phyloP scores from a whole-genome alignment of 2,329 filamentous ascomycete genomes.

The Colletotrichum sp. region DNA sequence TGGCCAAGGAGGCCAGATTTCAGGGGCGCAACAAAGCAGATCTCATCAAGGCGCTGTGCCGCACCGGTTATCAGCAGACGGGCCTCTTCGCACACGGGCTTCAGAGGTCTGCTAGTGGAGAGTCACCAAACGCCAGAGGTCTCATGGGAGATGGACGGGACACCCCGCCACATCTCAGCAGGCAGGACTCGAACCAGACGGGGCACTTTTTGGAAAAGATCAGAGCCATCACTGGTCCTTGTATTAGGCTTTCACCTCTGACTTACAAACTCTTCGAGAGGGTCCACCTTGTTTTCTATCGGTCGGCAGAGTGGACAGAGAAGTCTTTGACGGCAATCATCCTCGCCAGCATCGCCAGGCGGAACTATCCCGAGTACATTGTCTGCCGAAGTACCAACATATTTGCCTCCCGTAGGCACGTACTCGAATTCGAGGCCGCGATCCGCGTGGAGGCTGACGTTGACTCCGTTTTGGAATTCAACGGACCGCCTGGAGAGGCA shows the following conservation, averaged over 20 bases:
- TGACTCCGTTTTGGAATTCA: slow-evolving; percentile 82
- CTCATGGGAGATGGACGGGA: slow-evolving; percentile 32
- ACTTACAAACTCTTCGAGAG: slow-evolving; percentile 87
- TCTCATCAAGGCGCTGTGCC: slow-evolving; percentile 74
- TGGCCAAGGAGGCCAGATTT: slow-evolving; percentile 87
- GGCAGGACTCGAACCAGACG: slow-evolving; percentile 66
- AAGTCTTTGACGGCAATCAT: slow-evolving; percentile 96
- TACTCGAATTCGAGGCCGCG: slow-evolving; percentile 90
- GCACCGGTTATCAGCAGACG: slow-evolving; percentile 74
- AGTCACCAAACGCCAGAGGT: slow-evolving; percentile 53
- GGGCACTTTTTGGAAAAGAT: slow-evolving; percentile 81
- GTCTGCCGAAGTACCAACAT: slow-evolving; percentile 91
- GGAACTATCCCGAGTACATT: slow-evolving; percentile 89
- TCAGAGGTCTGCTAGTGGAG: slow-evolving; percentile 66
- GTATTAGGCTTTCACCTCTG: slow-evolving; percentile 77
- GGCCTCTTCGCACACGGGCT: slow-evolving; percentile 75
- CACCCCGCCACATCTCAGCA: slow-evolving; percentile 28
- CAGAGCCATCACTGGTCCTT: slow-evolving; percentile 77
- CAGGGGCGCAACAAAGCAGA: slow-evolving; percentile 89
- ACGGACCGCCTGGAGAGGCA: slow-evolving; percentile 69
- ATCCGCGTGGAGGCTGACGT: slow-evolving; percentile 82
- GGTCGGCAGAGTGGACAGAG: slow-evolving; percentile 96
- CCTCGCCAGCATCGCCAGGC: slow-evolving; percentile 83
- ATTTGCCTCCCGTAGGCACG: slow-evolving; percentile 74
- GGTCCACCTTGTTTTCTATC: slow-evolving; percentile 94